These are phyloP conservation scores for Pilasporangium apinafurcum DNA, from an alignment of 352 stramenopile genomes.

Conservation along the genomic window DNA sequence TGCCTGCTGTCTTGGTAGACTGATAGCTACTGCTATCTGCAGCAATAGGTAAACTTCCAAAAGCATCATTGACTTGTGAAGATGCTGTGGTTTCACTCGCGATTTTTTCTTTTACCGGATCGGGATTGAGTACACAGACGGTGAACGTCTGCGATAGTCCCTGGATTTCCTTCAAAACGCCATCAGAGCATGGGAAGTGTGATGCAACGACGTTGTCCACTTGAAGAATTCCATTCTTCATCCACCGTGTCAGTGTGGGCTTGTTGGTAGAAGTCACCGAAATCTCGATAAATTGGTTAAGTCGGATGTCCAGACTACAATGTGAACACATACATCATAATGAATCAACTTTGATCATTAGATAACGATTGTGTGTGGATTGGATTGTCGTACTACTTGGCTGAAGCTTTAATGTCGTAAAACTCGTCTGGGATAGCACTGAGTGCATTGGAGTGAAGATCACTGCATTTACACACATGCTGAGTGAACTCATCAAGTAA, in stretches of 20 bases:
- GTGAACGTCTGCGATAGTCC: constrained; percentile 17
- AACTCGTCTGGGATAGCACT: constrained; percentile 16
- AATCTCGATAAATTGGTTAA: constrained; percentile 29
- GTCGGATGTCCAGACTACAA: constrained; percentile 29
- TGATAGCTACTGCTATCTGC: too few species aligned
- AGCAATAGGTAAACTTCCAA: too few species aligned
- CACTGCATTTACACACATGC: constrained; percentile 9
- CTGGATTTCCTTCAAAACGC: constrained; percentile 5
- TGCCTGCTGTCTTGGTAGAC: too few species aligned
- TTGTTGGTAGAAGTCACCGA: constrained; percentile 18
- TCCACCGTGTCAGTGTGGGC: constrained; percentile 19
- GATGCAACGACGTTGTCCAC: constrained; percentile 17
- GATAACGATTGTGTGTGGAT: too few species aligned
- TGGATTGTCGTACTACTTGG: too few species aligned
- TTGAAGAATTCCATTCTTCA: constrained; percentile 19
- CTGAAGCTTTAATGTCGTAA: too few species aligned
- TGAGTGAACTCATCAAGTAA: not conserved
- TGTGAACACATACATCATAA: not conserved
- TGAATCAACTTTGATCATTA: too few species aligned
- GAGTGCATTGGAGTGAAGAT: constrained; percentile 38
- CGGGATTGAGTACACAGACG: constrained; percentile 22
- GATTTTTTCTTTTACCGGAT: too few species aligned
- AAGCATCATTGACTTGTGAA: too few species aligned
- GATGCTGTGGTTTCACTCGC: too few species aligned
- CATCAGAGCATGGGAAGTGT: not conserved